Evolutionary conservation across 495 filamentous ascomycete species (phyloP).

Genomic region (Cercophora newfieldiana): DNA sequence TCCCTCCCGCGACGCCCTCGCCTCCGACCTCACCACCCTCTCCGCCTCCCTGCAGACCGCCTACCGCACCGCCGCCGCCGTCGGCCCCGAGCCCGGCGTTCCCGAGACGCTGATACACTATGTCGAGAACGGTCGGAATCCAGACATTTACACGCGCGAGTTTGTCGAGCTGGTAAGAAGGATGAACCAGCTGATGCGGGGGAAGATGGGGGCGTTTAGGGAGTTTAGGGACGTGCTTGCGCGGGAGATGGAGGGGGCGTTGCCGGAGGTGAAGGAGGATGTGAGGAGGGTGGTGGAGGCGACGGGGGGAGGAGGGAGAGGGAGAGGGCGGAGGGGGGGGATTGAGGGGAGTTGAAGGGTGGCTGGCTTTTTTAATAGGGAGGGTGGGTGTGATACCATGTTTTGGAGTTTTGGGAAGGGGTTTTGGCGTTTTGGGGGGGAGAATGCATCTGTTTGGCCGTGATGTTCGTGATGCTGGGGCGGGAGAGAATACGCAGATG

Average conservation of each 20-base stretch:
- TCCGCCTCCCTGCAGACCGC: slow-evolving; percentile 33
- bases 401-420: background rate
- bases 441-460: background rate
- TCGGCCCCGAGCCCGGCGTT: slow-evolving; percentile 63
- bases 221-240: slow-evolving; percentile 80
- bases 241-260: slow-evolving; percentile 70
- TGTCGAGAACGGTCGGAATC: slow-evolving; percentile 90
- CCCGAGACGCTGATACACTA: slow-evolving; percentile 92
- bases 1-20: slow-evolving; percentile 47
- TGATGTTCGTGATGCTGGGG: background rate
- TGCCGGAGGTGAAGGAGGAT: slow-evolving; percentile 75
- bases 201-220: slow-evolving; percentile 78
- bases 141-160: slow-evolving; percentile 97
- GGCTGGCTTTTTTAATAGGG: background rate
- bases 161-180: slow-evolving; percentile 89
- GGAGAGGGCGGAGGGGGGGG: background rate
- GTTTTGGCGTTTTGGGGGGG: background rate
- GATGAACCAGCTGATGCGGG: slow-evolving; percentile 80
- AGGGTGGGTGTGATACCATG: background rate
- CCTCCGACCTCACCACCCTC: slow-evolving; percentile 39
- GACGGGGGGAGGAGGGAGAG: slow-evolving; percentile 31
- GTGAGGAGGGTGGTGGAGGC: slow-evolving; percentile 60
- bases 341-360: background rate
- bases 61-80: slow-evolving; percentile 50
- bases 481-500: no score